Evolutionary conservation across 768 basidiomycete genomes (phyloP).

Genomic region (Tricholoma terreum): DNA sequence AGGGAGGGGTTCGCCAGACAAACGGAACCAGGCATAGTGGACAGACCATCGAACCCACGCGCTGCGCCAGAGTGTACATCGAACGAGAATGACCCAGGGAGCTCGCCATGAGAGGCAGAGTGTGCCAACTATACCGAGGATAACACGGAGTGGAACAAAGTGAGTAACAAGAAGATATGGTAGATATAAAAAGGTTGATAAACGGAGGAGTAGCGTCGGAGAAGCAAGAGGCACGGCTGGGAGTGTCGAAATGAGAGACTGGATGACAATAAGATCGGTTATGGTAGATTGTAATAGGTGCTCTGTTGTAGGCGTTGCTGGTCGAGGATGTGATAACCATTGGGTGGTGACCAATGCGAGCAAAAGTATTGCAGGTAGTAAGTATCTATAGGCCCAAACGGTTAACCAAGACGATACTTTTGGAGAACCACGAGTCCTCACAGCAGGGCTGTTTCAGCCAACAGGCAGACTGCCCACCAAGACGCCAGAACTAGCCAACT

Average conservation of each 20-base stretch:
- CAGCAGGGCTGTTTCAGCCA: conserved; percentile 47
- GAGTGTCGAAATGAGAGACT: conserved; percentile 49
- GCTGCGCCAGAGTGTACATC: conserved; percentile 56
- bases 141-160: conserved; percentile 57
- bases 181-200: conserved; percentile 51
- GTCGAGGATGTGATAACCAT: conserved; percentile 10
- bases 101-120: conserved; percentile 61
- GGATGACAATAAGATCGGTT: conserved; percentile 64
- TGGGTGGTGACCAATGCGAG: conserved; percentile 1
- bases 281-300: conserved; percentile 50
- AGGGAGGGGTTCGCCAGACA: conserved; percentile 57
- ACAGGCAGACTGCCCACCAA: conserved; percentile 80
- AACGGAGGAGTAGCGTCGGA: conserved; percentile 46
- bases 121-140: conserved; percentile 59
- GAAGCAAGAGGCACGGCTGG: conserved; percentile 24
- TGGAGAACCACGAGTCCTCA: background rate
- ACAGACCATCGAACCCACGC: conserved; percentile 65
- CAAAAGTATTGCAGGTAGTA: conserved; percentile 10
- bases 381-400: conserved; percentile 14
- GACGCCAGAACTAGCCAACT: conserved; percentile 61
- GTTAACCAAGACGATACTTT: background rate
- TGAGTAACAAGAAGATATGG: conserved; percentile 68
- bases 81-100: conserved; percentile 59
- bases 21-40: conserved; percentile 47
- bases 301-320: conserved; percentile 48